A percentile compares a stretch with the other conserved stretches of the same genome.
phyloP scores from a whole-genome alignment of 306 rosid species.

The Cucumis cinereus region DNA sequence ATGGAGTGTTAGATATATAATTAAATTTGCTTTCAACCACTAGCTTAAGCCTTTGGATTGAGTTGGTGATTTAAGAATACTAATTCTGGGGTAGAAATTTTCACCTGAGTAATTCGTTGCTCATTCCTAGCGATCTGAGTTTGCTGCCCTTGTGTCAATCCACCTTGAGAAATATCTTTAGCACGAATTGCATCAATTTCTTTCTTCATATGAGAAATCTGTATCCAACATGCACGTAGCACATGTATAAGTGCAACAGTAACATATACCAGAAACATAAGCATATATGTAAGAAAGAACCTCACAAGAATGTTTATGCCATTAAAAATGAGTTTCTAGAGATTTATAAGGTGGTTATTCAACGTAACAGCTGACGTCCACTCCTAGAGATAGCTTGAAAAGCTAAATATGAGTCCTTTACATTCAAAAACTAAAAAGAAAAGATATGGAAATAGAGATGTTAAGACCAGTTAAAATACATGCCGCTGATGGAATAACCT shows the following conservation, averaged over 20 bases:
- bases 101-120: conserved; percentile 82
- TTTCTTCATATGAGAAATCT: conserved; percentile 91
- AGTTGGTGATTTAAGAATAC: too few relatives aligned
- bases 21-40: too few relatives aligned
- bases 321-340: not conserved
- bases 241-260: conserved; percentile 8
- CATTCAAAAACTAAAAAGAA: not conserved
- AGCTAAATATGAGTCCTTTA: not conserved
- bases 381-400: not conserved
- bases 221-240: conserved; percentile 6
- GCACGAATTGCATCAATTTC: conserved; percentile 89
- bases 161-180: conserved; percentile 96
- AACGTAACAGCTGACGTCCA: not conserved
- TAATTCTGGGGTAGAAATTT: not conserved
- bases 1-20: too few relatives aligned
- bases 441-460: not conserved
- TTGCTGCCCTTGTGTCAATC: conserved; percentile 95
- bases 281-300: not conserved
- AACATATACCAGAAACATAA: not conserved
- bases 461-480: not conserved
- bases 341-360: not conserved
- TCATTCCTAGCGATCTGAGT: conserved; percentile 95
- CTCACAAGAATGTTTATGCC: not conserved
- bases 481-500: not conserved
- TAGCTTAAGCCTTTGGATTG: too few relatives aligned